phyloP scores from a whole-genome alignment of 306 rosid species.

The Argentina anserina region DNA sequence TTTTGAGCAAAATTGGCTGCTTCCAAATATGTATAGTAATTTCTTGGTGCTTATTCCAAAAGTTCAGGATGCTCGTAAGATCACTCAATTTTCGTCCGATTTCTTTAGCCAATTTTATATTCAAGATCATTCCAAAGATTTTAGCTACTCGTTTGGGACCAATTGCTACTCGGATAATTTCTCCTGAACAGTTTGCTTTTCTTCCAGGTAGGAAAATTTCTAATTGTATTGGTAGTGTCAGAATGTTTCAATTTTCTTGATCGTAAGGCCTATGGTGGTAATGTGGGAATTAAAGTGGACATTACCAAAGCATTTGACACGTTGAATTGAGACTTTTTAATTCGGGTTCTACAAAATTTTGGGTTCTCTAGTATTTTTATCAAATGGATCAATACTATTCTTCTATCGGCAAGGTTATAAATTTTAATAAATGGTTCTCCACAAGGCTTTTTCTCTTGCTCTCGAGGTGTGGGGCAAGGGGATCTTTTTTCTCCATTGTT shows the following conservation, averaged over 20 bases:
- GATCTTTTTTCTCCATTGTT: too few relatives aligned
- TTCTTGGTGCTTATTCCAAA: neutral
- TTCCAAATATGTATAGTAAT: neutral
- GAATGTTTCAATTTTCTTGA: neutral
- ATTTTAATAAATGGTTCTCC: neutral
- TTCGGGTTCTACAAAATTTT: too few relatives aligned
- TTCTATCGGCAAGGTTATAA: neutral
- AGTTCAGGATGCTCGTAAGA: neutral
- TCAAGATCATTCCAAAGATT: neutral
- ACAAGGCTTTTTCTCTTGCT: neutral
- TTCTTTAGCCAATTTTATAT: neutral
- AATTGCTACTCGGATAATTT: neutral
- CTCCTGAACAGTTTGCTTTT: neutral
- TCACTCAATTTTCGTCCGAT: neutral
- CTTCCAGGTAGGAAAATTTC: neutral
- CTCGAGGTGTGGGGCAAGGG: neutral
- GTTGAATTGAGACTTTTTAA: too few relatives aligned
- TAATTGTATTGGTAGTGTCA: neutral
- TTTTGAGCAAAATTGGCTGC: neutral
- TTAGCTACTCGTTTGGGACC: neutral
- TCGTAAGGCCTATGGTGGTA: too few relatives aligned
- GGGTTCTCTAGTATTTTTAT: neutral
- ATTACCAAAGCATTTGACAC: too few relatives aligned
- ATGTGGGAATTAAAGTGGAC: too few relatives aligned
- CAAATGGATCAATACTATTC: neutral